These are phyloP conservation scores for Phytophthora tubulina DNA, from an alignment of 352 stramenopile species.

Conservation along the genomic window DNA sequence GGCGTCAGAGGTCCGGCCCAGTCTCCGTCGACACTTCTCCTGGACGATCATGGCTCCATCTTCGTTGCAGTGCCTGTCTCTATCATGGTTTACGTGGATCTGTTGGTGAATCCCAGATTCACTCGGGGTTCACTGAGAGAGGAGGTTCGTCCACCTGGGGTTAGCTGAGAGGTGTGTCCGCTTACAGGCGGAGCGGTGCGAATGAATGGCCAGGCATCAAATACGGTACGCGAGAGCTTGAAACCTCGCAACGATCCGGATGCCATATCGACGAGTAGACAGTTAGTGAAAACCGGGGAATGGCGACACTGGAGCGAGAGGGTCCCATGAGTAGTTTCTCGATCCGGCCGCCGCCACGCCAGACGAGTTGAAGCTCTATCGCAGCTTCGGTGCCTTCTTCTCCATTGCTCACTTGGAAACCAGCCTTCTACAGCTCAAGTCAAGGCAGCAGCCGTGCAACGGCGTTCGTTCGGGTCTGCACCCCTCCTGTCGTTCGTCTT, in stretches of 20 bases:
- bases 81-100: constrained; percentile 17
- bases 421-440: constrained; percentile 34
- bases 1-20: constrained; percentile 23
- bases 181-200: constrained; percentile 16
- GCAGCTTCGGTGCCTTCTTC: not conserved
- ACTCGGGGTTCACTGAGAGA: constrained; percentile 40
- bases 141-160: constrained; percentile 11
- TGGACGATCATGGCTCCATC: constrained; percentile 12
- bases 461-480: not conserved
- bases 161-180: constrained; percentile 27
- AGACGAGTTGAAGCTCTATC: constrained; percentile 10
- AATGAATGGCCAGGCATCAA: constrained; percentile 31
- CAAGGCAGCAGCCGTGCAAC: constrained; percentile 2
- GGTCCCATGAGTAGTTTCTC: constrained; percentile 14
- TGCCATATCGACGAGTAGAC: constrained; percentile 31
- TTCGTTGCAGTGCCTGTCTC: constrained; percentile 29
- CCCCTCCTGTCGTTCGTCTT: constrained; percentile 1
- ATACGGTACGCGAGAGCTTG: constrained; percentile 25
- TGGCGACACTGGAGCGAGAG: constrained; percentile 25
- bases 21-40: constrained; percentile 12
- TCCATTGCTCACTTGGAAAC: constrained; percentile 31
- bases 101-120: constrained; percentile 25
- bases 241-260: constrained; percentile 2
- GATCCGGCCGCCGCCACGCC: constrained; percentile 8
- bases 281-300: constrained; percentile 24